Percentiles rank a stretch among this genome's conserved stretches.
These are phyloP conservation scores for Emmonsiellopsis sp. DNA, from an alignment of 2,329 filamentous ascomycete genomes.

Conservation along the genomic window DNA sequence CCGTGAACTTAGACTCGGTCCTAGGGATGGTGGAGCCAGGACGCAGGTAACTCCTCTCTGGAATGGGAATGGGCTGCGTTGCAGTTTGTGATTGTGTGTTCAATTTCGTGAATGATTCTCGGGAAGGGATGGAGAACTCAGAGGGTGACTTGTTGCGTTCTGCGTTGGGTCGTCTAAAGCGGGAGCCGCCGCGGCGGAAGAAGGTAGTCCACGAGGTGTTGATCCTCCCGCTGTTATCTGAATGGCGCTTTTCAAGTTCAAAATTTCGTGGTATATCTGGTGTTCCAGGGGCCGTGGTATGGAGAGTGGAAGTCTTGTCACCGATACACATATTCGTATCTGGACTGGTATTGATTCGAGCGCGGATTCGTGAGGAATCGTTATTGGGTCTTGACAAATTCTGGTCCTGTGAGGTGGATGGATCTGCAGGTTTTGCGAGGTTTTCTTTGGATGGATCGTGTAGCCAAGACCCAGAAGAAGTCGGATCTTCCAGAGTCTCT, in stretches of 20 bases:
- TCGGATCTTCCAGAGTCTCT: not conserved
- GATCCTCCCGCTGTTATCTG: conserved; percentile 43
- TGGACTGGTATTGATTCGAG: not conserved
- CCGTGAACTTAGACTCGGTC: conserved; percentile 82
- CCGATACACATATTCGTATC: conserved; percentile 1
- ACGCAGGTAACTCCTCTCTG: conserved; percentile 35
- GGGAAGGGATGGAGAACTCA: conserved; percentile 86
- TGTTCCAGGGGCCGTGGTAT: conserved; percentile 17
- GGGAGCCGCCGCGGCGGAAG: conserved; percentile 57
- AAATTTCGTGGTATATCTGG: conserved; percentile 45
- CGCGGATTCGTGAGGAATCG: not conserved
- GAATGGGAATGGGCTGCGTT: conserved; percentile 27
- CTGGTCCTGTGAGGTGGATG: conserved; percentile 7
- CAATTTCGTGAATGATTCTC: conserved; percentile 68
- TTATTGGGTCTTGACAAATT: not conserved
- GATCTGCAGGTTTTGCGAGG: conserved; percentile 16
- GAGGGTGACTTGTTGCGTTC: conserved; percentile 46
- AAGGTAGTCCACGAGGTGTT: conserved; percentile 58
- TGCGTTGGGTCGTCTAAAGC: conserved; percentile 47
- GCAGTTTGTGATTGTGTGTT: conserved; percentile 40
- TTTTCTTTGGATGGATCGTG: conserved; percentile 26
- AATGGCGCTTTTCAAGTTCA: conserved; percentile 45
- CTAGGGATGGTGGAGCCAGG: conserved; percentile 57
- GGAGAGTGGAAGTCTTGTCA: not conserved
- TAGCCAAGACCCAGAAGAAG: conserved; percentile 22